Evolutionary conservation across 1,284 basidiomycete species (phyloP), one percentile per base, ranked within the genome.

Genomic region (Austropuccinia psidii): DNA sequence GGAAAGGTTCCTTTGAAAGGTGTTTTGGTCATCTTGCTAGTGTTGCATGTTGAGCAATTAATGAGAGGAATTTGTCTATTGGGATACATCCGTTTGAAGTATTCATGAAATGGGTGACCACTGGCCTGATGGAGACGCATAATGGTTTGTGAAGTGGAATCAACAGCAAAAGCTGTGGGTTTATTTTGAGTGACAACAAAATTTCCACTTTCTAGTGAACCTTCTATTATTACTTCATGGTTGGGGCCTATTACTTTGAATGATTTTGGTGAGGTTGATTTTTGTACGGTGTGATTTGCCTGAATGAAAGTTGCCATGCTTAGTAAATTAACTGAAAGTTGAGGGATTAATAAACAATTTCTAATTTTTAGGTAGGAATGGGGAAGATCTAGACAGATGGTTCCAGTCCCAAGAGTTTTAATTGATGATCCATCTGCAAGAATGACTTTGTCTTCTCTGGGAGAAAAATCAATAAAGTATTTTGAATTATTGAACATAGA

Each of bases 1-100:
- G 62, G 62, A n/a, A 65, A 65, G 45, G 49, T 65, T 2, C 41
- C 33, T 2, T 21, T n/a, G 39, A 61, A 41, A 24, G 62, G 45
- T 9, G n/a, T 47, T 31, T 65, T 65, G 29, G 49, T 43, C 9
- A 9, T 21, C 52, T 65, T 64, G n/a, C 24, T 39, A 17, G 52
- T n/a, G 29, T 62, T 24, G 9, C 39, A 62, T 11, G 39, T 45
- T 9, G 31, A 29, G 41, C 39, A 62, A 24, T 21, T 64, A 24
- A 64, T 37, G 15, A 47, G 24, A 15, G 39, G 8, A 19, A 19
- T 45, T 31, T 41, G 21, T 17, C 45, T 9, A 45, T 64, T 47
- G 19, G 61, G 61, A n/a, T 45, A 64, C 61, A 64, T 64, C 43
- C 39, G 29, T 27, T 7, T 19, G 45, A 17, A 31, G 29, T 57